A percentile compares a stretch with the other conserved stretches of the same genome.
Conservation (phyloP, 225 moss, liverwort and hornwort genomes). For the Lunularia cruciata region DNA sequence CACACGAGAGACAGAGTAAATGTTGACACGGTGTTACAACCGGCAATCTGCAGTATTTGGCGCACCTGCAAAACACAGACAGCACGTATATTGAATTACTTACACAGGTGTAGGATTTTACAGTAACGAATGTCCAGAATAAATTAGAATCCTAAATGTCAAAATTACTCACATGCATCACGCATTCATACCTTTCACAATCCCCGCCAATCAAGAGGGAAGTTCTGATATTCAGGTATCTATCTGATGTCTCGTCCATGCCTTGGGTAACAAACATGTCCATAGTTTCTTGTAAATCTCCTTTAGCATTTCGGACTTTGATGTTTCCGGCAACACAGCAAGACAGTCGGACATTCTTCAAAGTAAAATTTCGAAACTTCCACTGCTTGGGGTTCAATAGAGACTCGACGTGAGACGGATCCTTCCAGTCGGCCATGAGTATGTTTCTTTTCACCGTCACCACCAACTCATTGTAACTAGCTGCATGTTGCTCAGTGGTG, state of each 20-base stretch:
- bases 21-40: slow-evolving; percentile 91
- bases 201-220: slow-evolving; percentile 68
- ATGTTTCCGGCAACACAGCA: slow-evolving; percentile 99
- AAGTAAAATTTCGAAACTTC: slow-evolving; percentile 80
- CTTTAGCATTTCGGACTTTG: slow-evolving; percentile 81
- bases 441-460: slow-evolving; percentile 94
- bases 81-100: neutral
- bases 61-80: slow-evolving; percentile 59
- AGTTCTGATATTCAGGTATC: slow-evolving; percentile 54
- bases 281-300: slow-evolving; percentile 86
- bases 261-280: slow-evolving; percentile 70
- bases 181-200: slow-evolving; percentile 63
- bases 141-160: neutral
- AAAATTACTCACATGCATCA: neutral
- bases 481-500: slow-evolving; percentile 74
- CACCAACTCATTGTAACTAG: slow-evolving; percentile 89
- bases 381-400: slow-evolving; percentile 97
- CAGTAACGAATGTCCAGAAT: too few species aligned
- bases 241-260: slow-evolving; percentile 54
- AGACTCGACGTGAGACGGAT: slow-evolving; percentile 92
- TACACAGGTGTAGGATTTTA: too few species aligned
- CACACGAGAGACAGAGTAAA: slow-evolving; percentile 88
- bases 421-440: slow-evolving; percentile 96
- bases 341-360: slow-evolving; percentile 84
- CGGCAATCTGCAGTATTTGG: slow-evolving; percentile 80